These are phyloP conservation scores for Suhomyces taliae DNA, from an alignment of 1,139 yeast genomes.

Conservation along the genomic window DNA sequence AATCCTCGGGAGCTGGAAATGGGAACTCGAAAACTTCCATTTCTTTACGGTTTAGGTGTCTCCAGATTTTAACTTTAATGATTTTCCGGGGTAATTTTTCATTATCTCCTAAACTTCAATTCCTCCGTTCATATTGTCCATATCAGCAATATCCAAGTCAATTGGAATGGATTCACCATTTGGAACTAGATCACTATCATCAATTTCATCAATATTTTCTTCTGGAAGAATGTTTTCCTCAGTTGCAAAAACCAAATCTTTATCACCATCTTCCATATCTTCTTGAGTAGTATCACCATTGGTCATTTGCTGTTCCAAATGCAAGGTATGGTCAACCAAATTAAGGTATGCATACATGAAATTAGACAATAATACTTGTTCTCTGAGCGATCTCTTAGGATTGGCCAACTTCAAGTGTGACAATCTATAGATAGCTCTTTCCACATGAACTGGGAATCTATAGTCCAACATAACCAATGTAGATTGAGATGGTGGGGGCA, in stretches of 20 bases:
- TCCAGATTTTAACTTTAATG: not conserved
- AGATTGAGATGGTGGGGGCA: slow-evolving; percentile 75
- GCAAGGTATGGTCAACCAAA: slow-evolving; percentile 84
- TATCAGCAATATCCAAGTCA: slow-evolving; percentile 18
- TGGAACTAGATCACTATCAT: slow-evolving; percentile 11
- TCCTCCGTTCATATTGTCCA: slow-evolving; percentile 9
- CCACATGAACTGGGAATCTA: slow-evolving; percentile 91
- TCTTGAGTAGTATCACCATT: slow-evolving; percentile 17
- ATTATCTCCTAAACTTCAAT: slow-evolving; percentile 9
- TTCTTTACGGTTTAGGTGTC: too few species aligned
- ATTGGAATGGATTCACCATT: slow-evolving; percentile 18
- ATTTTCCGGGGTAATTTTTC: not conserved
- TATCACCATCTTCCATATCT: slow-evolving; percentile 17
- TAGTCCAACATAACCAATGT: slow-evolving; percentile 78
- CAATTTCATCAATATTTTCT: slow-evolving; percentile 15
- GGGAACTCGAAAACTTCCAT: too few species aligned
- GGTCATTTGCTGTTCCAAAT: slow-evolving; percentile 57
- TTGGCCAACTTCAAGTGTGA: slow-evolving; percentile 93
- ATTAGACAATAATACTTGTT: slow-evolving; percentile 88
- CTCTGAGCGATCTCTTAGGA: slow-evolving; percentile 85
- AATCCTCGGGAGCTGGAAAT: too few species aligned
- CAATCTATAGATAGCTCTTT: slow-evolving; percentile 88
- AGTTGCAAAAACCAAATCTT: slow-evolving; percentile 8
- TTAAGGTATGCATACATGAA: slow-evolving; percentile 97
- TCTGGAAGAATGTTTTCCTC: slow-evolving; percentile 14